phyloP scores from a whole-genome alignment of 805 yeast species.

The Jamesozyma gamospora region DNA sequence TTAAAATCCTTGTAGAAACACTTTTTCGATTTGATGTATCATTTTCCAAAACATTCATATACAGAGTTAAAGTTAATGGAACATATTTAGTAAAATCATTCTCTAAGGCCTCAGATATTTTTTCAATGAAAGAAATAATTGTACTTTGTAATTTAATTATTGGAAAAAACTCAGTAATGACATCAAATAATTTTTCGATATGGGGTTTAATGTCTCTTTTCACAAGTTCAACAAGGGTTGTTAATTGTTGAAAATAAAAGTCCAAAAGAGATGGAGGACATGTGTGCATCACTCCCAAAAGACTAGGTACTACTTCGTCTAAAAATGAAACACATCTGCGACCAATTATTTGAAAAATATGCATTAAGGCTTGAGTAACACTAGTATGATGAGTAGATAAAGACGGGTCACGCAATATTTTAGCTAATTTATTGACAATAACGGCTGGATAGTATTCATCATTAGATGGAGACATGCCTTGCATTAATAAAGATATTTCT shows the following conservation, averaged over 20 bases:
- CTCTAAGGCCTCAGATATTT: conserved; percentile 75
- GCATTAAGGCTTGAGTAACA: conserved; percentile 88
- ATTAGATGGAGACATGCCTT: conserved; percentile 84
- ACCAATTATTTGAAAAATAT: conserved; percentile 82
- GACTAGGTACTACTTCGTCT: conserved; percentile 80
- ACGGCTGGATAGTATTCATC: conserved; percentile 96
- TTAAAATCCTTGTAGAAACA: conserved; percentile 63
- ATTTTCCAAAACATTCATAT: conserved; percentile 66
- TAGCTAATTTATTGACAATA: conserved; percentile 76
- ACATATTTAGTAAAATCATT: conserved; percentile 85
- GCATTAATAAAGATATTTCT: conserved; percentile 83
- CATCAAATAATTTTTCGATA: conserved; percentile 61
- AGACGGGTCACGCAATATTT: conserved; percentile 75
- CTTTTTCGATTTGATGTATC: conserved; percentile 53
- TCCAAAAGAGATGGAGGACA: conserved; percentile 74
- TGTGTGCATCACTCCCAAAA: conserved; percentile 71
- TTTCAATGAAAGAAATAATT: conserved; percentile 70
- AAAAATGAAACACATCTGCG: conserved; percentile 82
- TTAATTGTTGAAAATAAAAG: conserved; percentile 80
- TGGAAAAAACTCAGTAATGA: conserved; percentile 65
- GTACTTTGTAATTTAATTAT: conserved; percentile 60
- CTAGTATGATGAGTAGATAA: conserved; percentile 79
- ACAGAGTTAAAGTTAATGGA: conserved; percentile 64
- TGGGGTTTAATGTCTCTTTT: conserved; percentile 85
- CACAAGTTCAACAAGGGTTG: conserved; percentile 69